Base-by-base conservation (phyloP, 371 early-diverging fungal species). In the Mortierella sp. region DNA sequence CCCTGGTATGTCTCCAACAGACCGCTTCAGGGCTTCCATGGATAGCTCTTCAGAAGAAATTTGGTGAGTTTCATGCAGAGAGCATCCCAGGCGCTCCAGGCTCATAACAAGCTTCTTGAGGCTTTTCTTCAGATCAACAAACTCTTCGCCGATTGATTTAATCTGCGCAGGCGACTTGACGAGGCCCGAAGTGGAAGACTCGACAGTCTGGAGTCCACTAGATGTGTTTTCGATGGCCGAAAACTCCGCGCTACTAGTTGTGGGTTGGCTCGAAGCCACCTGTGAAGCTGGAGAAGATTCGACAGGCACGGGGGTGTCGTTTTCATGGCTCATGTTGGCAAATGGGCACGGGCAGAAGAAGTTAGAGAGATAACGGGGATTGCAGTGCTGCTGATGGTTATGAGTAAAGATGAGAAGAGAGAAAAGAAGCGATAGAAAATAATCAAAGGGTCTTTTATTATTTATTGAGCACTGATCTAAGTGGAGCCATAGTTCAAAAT, bases 401-500 rank as follows among this genome's bases (percentile, higher is more conserved):
- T 1, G 24, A 26, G n/a, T 40, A 26, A 66, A 30, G 32, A 54
- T 52, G 22, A 45, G n/a, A 47, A 59, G 47, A 22, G 45, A 67
- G 35, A 32, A 30, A 45, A n/a, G 30, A 57, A 58, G 43, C 26
- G 30, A 57, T 39, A 57, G 28, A 57, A 59, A 26, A 55, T 14
- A 14, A 55, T 55, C 30, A 28, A 28, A 55, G 55, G 10, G 18
- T 66, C 40, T 20, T 35, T 37, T 28, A 58, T 66, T 45, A 59
- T 61, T 49, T 55, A 14, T 30, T 55, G 28, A 28, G 12, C 11
- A 11, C 55, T 24, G 30, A 55, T 57, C 43, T 35, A 69, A 28
- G 57, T 64, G 9, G 70, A 66, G 5, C 55, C 55, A 59, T 18
- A 63, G 60, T 73, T 78, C 40, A 78, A 35, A 5, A 72, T 11